Conservation (phyloP, 345 rosid species). For the Odontarrhena argentea region DNA sequence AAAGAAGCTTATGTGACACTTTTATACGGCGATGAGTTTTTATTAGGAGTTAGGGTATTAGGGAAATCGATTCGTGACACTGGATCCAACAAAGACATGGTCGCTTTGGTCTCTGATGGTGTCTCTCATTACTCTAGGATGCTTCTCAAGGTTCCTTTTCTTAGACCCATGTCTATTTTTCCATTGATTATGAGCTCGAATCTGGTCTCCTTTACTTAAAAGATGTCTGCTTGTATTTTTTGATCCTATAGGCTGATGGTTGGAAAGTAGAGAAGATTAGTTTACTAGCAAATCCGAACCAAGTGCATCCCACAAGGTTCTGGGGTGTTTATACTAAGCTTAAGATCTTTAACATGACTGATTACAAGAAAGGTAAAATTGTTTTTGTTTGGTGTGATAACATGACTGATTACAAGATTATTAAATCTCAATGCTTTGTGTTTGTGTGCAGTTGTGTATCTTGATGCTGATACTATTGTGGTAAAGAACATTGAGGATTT, state of each 20-base stretch:
- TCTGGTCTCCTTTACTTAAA: not conserved
- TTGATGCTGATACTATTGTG: constrained; percentile 96
- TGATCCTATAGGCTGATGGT: constrained; percentile 76
- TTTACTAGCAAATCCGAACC: constrained; percentile 85
- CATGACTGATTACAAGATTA: not conserved
- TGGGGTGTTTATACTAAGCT: constrained; percentile 99
- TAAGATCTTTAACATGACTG: constrained; percentile 88
- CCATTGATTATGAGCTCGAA: too few relatives aligned
- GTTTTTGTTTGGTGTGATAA: constrained; percentile 17
- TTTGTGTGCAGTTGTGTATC: constrained; percentile 69
- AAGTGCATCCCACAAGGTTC: constrained; percentile 79
- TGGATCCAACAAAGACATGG: constrained; percentile 80
- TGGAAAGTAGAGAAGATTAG: constrained; percentile 93
- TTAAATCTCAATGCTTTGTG: not conserved
- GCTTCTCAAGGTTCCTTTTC: constrained; percentile 56
- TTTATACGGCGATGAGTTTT: constrained; percentile 89
- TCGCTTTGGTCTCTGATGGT: constrained; percentile 94
- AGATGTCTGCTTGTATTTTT: constrained; percentile 4
- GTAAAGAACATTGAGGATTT: constrained; percentile 89
- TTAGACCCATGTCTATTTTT: too few relatives aligned
- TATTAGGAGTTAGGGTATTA: constrained; percentile 89
- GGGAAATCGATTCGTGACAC: constrained; percentile 88
- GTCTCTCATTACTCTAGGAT: constrained; percentile 71
- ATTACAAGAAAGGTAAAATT: constrained; percentile 70
- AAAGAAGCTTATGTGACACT: constrained; percentile 81